Evolutionary conservation across 2,329 filamentous ascomycete genomes (phyloP).

Genomic region (Lachnellula subtilissima): DNA sequence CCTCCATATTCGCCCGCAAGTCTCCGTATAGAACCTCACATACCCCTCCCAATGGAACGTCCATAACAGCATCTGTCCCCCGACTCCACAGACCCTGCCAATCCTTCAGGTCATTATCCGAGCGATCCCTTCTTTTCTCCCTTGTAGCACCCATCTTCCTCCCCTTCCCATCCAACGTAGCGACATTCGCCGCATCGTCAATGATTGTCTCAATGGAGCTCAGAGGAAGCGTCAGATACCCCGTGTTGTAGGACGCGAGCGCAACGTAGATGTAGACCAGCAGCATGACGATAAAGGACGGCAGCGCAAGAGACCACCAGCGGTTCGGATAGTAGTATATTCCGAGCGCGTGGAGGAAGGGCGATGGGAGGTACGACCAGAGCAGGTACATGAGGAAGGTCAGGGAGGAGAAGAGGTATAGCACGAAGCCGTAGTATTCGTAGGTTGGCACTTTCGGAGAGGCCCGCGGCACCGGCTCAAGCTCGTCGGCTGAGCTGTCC

Average conservation of each 20-base stretch:
- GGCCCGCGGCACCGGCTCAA: constrained; percentile 71
- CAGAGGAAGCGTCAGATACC: constrained; percentile 78
- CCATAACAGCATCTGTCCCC: constrained; percentile 95
- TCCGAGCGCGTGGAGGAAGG: constrained; percentile 85
- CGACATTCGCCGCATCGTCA: constrained; percentile 82
- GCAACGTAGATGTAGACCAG: constrained; percentile 93
- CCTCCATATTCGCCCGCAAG: constrained; percentile 34
- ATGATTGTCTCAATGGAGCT: constrained; percentile 82
- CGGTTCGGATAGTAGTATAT: constrained; percentile 96
- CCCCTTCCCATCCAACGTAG: constrained; percentile 71
- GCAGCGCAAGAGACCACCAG: constrained; percentile 95
- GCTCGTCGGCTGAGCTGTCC: constrained; percentile 84
- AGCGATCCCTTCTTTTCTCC: constrained; percentile 32
- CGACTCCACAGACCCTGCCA: constrained; percentile 86
- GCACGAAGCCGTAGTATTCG: constrained; percentile 97
- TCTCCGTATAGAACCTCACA: constrained; percentile 89
- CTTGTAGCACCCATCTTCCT: constrained; percentile 30
- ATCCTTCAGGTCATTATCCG: constrained; percentile 36
- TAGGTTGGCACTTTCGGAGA: constrained; percentile 96
- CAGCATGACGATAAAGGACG: constrained; percentile 81
- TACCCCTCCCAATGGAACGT: constrained; percentile 89
- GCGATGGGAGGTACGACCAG: constrained; percentile 83
- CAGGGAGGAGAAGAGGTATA: constrained; percentile 84
- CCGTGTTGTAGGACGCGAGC: constrained; percentile 83
- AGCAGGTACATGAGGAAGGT: constrained; percentile 69